Evolutionary conservation across 768 basidiomycete species (phyloP).

Genomic region (Pisolithus marmoratus): DNA sequence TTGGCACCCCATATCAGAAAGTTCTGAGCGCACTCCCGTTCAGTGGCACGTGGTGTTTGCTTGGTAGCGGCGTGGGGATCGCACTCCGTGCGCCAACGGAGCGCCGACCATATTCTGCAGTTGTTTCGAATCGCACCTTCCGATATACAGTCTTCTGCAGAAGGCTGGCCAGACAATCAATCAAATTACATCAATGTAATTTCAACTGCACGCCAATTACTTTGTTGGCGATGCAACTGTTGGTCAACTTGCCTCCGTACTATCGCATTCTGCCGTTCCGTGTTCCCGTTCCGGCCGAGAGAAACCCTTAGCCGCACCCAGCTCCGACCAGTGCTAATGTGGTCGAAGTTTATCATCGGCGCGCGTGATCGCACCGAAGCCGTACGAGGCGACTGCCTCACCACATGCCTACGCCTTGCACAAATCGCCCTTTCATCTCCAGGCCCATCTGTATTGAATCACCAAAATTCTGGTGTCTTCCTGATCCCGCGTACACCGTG

Average conservation of each 20-base stretch:
- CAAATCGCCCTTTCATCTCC: conserved; percentile 4
- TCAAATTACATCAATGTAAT: too few species aligned
- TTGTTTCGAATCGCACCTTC: too few species aligned
- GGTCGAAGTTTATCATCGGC: conserved; percentile 22
- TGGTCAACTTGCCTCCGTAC: too few species aligned
- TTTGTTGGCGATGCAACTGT: too few species aligned
- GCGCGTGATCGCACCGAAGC: conserved; percentile 9
- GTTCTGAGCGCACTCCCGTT: neutral
- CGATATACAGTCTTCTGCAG: too few species aligned
- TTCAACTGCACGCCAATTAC: too few species aligned
- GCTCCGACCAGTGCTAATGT: conserved; percentile 6
- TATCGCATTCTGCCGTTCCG: neutral
- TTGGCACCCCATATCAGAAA: too few species aligned
- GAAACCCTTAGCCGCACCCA: conserved; percentile 7
- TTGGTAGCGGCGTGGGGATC: too few species aligned
- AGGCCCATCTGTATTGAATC: conserved; percentile 4
- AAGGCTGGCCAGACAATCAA: too few species aligned
- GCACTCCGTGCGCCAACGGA: too few species aligned
- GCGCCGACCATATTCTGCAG: too few species aligned
- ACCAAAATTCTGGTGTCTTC: conserved; percentile 9
- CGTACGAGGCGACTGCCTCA: conserved; percentile 8
- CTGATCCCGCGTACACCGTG: conserved; percentile 4
- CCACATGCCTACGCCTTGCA: conserved; percentile 16
- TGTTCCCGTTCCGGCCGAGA: conserved; percentile 1
- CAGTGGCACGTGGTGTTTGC: too few species aligned